These are phyloP conservation scores for Metschnikowia hibisci DNA, from an alignment of 805 yeast genomes.

Conservation along the genomic window DNA sequence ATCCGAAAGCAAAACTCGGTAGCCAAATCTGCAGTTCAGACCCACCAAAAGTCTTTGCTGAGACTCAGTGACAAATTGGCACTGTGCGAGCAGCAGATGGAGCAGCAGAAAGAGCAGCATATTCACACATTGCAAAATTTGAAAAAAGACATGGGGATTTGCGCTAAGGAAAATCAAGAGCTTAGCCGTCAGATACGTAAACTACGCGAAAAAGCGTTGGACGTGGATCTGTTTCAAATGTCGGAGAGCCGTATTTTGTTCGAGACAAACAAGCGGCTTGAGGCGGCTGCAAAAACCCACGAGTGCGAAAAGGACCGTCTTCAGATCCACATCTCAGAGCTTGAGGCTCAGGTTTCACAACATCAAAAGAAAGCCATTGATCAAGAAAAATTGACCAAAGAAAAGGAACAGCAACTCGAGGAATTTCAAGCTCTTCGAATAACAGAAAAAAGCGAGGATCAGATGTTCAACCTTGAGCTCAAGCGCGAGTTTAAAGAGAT, in stretches of 20 bases:
- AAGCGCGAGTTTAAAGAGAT: slow-evolving; percentile 3
- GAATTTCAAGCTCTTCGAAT: background rate
- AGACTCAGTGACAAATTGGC: background rate
- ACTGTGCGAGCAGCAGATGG: slow-evolving; percentile 5
- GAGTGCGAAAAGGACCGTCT: background rate
- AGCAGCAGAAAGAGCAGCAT: background rate
- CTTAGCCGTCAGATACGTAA: slow-evolving; percentile 3
- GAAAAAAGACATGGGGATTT: background rate
- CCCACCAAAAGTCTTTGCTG: background rate
- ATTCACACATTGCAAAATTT: background rate
- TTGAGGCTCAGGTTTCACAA: background rate
- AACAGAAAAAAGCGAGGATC: background rate
- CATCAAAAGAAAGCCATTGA: background rate
- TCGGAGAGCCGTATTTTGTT: slow-evolving; percentile 5
- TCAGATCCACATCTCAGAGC: background rate
- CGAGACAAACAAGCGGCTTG: slow-evolving; percentile 3
- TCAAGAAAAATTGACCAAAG: background rate
- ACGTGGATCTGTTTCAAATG: slow-evolving; percentile 8
- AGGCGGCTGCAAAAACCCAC: background rate
- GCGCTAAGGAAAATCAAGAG: slow-evolving; percentile 6
- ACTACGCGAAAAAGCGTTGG: slow-evolving; percentile 5
- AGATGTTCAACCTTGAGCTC: slow-evolving; percentile 1
- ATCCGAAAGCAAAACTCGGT: background rate
- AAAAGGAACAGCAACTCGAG: background rate
- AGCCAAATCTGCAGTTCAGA: background rate